Conservation (phyloP, 768 basidiomycete species). For the Naganishia antarctica region DNA sequence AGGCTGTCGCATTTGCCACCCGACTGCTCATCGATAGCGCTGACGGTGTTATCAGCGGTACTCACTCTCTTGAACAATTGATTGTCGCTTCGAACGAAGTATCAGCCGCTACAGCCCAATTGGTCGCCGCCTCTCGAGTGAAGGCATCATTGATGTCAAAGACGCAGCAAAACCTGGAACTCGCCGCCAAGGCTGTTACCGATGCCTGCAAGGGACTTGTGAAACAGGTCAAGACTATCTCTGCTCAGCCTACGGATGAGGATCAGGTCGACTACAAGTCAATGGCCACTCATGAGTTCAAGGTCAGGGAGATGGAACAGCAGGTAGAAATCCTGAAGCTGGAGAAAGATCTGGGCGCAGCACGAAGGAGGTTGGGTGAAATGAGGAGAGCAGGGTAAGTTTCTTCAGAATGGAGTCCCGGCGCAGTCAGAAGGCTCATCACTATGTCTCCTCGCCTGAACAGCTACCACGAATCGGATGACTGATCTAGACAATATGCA, state of each 20-base stretch:
- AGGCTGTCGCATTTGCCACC: slow-evolving; percentile 94
- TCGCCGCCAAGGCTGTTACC: slow-evolving; percentile 94
- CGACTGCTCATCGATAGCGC: slow-evolving; percentile 92
- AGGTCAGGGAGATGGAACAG: slow-evolving; percentile 96
- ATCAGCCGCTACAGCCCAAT: slow-evolving; percentile 90
- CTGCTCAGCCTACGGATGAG: slow-evolving; percentile 73
- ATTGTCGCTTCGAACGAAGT: slow-evolving; percentile 99
- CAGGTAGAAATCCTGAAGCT: slow-evolving; percentile 96
- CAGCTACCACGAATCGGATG: slow-evolving; percentile 18
- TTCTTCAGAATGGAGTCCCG: neutral
- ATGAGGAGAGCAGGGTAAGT: slow-evolving; percentile 46
- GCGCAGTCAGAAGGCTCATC: neutral
- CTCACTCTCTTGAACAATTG: slow-evolving; percentile 94
- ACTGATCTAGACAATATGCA: neutral
- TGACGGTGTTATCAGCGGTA: slow-evolving; percentile 93
- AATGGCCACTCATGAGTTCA: slow-evolving; percentile 93
- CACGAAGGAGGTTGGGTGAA: slow-evolving; percentile 47
- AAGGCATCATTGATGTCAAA: slow-evolving; percentile 98
- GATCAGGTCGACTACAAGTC: slow-evolving; percentile 78
- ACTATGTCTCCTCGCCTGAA: neutral
- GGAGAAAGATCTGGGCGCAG: slow-evolving; percentile 84
- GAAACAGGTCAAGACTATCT: slow-evolving; percentile 89
- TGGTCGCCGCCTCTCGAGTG: slow-evolving; percentile 95
- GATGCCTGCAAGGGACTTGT: slow-evolving; percentile 96
- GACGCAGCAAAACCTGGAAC: slow-evolving; percentile 91